These are phyloP conservation scores for Paramecium pentaurelia DNA, from an alignment of 73 alveolate species.

Conservation along the genomic window DNA sequence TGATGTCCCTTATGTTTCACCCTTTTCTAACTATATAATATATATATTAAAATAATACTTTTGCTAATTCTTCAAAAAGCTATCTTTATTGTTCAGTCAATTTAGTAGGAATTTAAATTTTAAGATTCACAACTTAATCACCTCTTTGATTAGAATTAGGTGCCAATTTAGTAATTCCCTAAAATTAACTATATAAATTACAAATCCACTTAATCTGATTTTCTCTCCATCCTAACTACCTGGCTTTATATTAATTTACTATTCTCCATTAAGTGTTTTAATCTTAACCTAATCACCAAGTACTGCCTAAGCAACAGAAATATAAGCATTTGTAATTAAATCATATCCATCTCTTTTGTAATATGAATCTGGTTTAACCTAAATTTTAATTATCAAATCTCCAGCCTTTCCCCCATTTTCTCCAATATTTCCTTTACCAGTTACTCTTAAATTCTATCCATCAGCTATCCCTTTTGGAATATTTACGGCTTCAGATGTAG, in stretches of 20 bases:
- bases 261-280: slow-evolving; percentile 79
- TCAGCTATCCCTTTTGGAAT: slow-evolving; percentile 86
- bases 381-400: slow-evolving; percentile 73
- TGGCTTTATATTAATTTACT: slow-evolving; percentile 68
- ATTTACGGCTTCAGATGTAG: slow-evolving; percentile 68
- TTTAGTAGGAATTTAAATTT: background rate
- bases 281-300: slow-evolving; percentile 75
- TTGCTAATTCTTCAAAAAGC: slow-evolving; percentile 18
- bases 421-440: slow-evolving; percentile 76
- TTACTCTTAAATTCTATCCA: slow-evolving; percentile 78
- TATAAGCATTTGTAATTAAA: slow-evolving; percentile 64
- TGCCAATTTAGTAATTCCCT: slow-evolving; percentile 2
- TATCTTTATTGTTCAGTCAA: slow-evolving; percentile 2
- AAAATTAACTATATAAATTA: background rate
- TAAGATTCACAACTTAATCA: background rate
- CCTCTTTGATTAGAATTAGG: background rate
- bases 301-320: slow-evolving; percentile 74
- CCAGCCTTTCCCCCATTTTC: slow-evolving; percentile 81
- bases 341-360: slow-evolving; percentile 87
- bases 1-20: background rate
- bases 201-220: slow-evolving; percentile 65
- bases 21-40: background rate
- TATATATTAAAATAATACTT: background rate
- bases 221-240: slow-evolving; percentile 80
- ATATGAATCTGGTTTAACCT: slow-evolving; percentile 72